Base-by-base conservation (phyloP, 495 filamentous ascomycete genomes). In the Acidiella bohemica region DNA sequence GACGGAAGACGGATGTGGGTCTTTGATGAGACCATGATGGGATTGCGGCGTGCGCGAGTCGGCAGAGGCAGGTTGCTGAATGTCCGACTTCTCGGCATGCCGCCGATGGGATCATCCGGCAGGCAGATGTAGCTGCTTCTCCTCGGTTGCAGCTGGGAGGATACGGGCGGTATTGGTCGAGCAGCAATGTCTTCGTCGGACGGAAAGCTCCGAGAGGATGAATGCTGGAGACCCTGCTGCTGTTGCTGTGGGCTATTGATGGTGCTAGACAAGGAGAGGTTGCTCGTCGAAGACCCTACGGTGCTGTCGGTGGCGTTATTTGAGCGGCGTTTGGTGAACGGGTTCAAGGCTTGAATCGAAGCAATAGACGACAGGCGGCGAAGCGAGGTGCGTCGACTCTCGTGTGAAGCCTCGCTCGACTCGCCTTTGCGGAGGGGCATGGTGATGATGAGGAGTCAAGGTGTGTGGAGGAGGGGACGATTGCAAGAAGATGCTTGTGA, bases 11-110 rank as follows among this genome's bases (percentile, higher is more conserved):
- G 40, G 11, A 28, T 22, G 27, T 47, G 49, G 7, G 45, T 44
- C 18, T 42, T 36, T 1, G 43, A 47, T 3, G 36, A 12, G 5
- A 19, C 40, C 20, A 47, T 43, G 2, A 32, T n/a, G 7, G 36
- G 26, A 13, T 34, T 41, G 14, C 16, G 40, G 16, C 37, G 37
- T 32, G 44, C 35, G 30, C 41, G 26, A 20, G 30, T 40, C 13
- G 49, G 44, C 20, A 52, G 45, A 8, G 50, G 50, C n/a, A 53
- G 27, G 42, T 53, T 53, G 42, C 46, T 53, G 26, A 53, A 49
- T 0, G 50, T 53, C 8, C 45, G 34, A 27, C 50, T 53, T 12
- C 50, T 27, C 25, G 50, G 50, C 38, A 53, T 46, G n/a, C 43
- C 39, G 1, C 48, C 43, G 9, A 47, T 39, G 8, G 42, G 42